Percentiles rank a stretch among this genome's conserved stretches.
Conservation (phyloP, 1,139 yeast genomes). For the Sugiyamaella paludigena region DNA sequence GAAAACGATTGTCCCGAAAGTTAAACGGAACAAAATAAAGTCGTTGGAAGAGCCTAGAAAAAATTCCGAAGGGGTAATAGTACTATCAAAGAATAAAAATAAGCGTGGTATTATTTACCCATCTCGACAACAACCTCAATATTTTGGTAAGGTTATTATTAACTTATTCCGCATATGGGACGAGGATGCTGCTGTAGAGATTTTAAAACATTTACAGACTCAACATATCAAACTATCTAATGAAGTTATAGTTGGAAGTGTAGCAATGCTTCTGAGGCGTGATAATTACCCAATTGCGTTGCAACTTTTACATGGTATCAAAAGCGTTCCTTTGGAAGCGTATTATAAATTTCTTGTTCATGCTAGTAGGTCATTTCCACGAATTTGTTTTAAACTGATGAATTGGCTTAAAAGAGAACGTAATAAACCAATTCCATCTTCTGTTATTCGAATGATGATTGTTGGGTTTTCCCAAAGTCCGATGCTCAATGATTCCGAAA, state of each 20-base stretch:
- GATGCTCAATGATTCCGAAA: slow-evolving; percentile 19
- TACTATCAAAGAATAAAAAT: neutral
- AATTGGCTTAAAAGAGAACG: slow-evolving; percentile 21
- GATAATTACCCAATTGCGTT: slow-evolving; percentile 16
- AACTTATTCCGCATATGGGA: slow-evolving; percentile 18
- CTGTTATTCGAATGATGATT: slow-evolving; percentile 20
- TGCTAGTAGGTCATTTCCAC: slow-evolving; percentile 18
- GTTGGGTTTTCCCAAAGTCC: slow-evolving; percentile 23
- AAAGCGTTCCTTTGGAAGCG: slow-evolving; percentile 12
- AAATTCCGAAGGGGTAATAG: neutral
- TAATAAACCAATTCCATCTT: slow-evolving; percentile 17
- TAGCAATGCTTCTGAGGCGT: slow-evolving; percentile 14
- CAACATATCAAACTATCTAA: slow-evolving; percentile 14
- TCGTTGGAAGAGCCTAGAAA: neutral
- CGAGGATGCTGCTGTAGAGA: slow-evolving; percentile 14
- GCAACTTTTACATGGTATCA: slow-evolving; percentile 15
- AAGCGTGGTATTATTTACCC: too few species aligned
- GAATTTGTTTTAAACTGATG: slow-evolving; percentile 16
- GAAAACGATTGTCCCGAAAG: slow-evolving; percentile 5
- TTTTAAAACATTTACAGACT: slow-evolving; percentile 9
- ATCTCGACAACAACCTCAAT: neutral
- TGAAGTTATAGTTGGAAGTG: slow-evolving; percentile 10
- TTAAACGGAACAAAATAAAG: too few species aligned
- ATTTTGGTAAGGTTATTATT: slow-evolving; percentile 14
- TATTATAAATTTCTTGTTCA: slow-evolving; percentile 13